These are phyloP conservation scores for Coffea eugenioides DNA, from an alignment of 257 asterid species.

Conservation along the genomic window DNA sequence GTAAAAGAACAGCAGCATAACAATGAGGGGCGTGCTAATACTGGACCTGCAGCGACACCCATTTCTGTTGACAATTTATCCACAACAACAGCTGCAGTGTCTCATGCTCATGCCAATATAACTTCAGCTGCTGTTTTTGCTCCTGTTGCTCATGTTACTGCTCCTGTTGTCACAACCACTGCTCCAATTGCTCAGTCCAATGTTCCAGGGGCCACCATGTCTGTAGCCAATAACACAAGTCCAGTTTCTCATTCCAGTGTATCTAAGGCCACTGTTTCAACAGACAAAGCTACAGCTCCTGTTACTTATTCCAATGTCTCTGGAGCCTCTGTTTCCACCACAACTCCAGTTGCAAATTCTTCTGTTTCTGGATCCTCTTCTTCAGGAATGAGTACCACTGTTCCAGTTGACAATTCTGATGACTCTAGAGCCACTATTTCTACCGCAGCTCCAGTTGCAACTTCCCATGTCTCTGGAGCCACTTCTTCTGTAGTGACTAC, in stretches of 20 bases:
- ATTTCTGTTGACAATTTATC: conserved; percentile 10
- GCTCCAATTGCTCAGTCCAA: neutral
- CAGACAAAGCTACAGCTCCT: neutral
- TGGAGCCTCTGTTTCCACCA: conserved; percentile 11
- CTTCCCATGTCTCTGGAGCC: conserved; percentile 16
- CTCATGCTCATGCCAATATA: conserved; percentile 1
- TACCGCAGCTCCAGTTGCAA: neutral
- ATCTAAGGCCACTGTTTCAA: conserved; percentile 12
- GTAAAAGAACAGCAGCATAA: conserved; percentile 20
- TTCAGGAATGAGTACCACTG: neutral
- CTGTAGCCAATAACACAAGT: conserved; percentile 4
- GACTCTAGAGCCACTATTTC: conserved; percentile 4
- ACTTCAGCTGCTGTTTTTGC: conserved; percentile 7
- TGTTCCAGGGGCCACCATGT: conserved; percentile 2
- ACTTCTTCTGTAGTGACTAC: neutral
- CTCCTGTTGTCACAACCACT: neutral
- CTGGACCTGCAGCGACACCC: conserved; percentile 16
- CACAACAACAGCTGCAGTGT: neutral
- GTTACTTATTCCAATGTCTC: conserved; percentile 6
- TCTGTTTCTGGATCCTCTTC: conserved; percentile 14
- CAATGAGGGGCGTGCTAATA: conserved; percentile 28
- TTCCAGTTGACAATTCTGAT: neutral
- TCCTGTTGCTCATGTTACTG: conserved; percentile 2
- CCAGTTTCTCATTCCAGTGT: neutral
- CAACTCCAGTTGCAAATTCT: neutral